Conservation (phyloP, 352 stramenopile genomes). For the Peronospora tabacina region DNA sequence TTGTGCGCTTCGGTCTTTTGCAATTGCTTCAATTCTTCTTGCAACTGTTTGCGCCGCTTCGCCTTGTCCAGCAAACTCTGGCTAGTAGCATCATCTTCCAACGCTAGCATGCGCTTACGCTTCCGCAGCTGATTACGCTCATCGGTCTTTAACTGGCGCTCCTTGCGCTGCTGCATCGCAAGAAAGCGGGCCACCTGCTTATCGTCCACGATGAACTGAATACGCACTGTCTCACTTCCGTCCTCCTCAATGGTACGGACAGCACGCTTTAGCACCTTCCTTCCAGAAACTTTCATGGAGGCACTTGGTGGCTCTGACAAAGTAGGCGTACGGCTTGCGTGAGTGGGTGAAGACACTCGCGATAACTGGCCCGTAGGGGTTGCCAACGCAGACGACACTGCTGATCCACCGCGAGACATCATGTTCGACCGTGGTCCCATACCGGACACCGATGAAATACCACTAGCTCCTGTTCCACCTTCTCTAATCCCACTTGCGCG, state of each 20-base stretch:
- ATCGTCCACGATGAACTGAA: conserved; percentile 78
- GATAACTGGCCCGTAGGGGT: conserved; percentile 64
- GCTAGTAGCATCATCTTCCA: conserved; percentile 48
- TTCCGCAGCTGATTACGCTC: conserved; percentile 71
- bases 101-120: conserved; percentile 65
- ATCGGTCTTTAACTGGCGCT: conserved; percentile 59
- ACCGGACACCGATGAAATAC: conserved; percentile 27
- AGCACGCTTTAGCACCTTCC: conserved; percentile 69
- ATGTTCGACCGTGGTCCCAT: conserved; percentile 26
- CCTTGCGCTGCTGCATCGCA: conserved; percentile 69
- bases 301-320: conserved; percentile 28
- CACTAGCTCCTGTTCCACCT: conserved; percentile 29
- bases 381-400: conserved; percentile 53
- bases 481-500: conserved; percentile 67
- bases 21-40: conserved; percentile 82
- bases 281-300: conserved; percentile 32
- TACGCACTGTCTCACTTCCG: conserved; percentile 61
- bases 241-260: conserved; percentile 75
- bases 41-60: conserved; percentile 74
- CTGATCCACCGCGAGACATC: conserved; percentile 47
- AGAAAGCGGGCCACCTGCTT: conserved; percentile 60
- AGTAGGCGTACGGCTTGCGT: conserved; percentile 30
- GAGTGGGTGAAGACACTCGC: conserved; percentile 56
- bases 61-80: conserved; percentile 61
- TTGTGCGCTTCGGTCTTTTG: conserved; percentile 78